Evolutionary conservation across 208 protist species (phyloP), one percentile per base, ranked within the genome.

Genomic region (Acanthamoeba lenticulata): DNA sequence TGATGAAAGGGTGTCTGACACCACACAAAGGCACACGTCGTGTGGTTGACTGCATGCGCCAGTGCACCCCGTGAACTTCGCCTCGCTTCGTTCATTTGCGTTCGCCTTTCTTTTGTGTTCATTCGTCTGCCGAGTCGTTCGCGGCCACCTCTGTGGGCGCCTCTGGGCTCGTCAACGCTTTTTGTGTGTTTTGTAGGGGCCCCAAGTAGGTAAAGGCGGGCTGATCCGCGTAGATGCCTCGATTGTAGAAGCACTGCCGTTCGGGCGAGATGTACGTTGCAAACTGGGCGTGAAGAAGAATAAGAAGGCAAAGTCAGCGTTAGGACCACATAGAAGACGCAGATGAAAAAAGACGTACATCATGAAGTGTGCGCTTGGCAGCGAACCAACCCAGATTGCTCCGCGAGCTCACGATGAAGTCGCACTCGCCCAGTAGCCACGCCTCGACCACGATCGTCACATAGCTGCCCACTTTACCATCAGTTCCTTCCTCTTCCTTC

Each of bases 311-410:
- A 21, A 69, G 60, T n/a, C 6, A 5, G 47, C 47, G 47, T 52
- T 5, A 5, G 47, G 15, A 15, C 47, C 9, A 52, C 47, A 52
- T 21, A 21, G 2, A 3, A 24, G 52, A 74, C 7, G 17, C 13
- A 42, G 65, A 74, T 38, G 29, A 27, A 27, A 74, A 27, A 7
- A 69, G 29, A 19, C 36, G 65, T 38, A 74, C 65, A 11, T 74
- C 65, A 29, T 74, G 65, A 9, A 74, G 9, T 17, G 65, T 74
- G 65, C 65, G 65, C 65, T 74, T 74, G 65, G 65, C 65, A 6
- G 65, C 65, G 65, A 74, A 74, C 65, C 65, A 74, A 29, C 65
- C 65, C 32, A 74, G 65, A 27, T 74, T 74, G 65, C 65, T 74
- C 38, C 65, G 65, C 17, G 65, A 74, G 36, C 65, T 74, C 65